These are phyloP conservation scores for Miamiensis avidus DNA, from an alignment of 169 alveolate species.

Conservation along the genomic window DNA sequence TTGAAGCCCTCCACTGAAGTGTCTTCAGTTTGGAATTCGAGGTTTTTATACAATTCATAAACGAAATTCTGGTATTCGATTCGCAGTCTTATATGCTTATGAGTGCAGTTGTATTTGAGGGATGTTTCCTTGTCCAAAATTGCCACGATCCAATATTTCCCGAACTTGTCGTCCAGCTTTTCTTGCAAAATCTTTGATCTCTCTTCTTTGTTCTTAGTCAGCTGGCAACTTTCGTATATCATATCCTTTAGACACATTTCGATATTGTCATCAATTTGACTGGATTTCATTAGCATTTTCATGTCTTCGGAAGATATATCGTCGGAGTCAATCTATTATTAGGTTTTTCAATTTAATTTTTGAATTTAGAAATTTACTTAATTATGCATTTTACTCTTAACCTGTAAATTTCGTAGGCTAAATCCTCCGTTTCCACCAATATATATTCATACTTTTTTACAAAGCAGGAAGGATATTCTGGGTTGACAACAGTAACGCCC, in stretches of 20 bases:
- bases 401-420: background rate
- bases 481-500: background rate
- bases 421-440: background rate
- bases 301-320: background rate
- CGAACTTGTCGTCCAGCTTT: background rate
- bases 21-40: background rate
- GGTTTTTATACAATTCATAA: background rate
- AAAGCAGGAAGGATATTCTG: background rate
- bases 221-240: background rate
- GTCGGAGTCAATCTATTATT: background rate
- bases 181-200: background rate
- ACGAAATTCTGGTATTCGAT: background rate
- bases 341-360: no score
- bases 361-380: no score
- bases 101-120: background rate
- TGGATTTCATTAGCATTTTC: background rate
- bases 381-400: background rate
- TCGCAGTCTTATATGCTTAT: background rate
- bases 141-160: background rate
- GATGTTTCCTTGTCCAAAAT: background rate
- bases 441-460: background rate
- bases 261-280: background rate
- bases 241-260: background rate
- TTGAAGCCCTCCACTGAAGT: background rate
- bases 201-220: background rate